phyloP scores from a whole-genome alignment of 495 filamentous ascomycete genomes.

The Hyaloscypha hepaticicola region DNA sequence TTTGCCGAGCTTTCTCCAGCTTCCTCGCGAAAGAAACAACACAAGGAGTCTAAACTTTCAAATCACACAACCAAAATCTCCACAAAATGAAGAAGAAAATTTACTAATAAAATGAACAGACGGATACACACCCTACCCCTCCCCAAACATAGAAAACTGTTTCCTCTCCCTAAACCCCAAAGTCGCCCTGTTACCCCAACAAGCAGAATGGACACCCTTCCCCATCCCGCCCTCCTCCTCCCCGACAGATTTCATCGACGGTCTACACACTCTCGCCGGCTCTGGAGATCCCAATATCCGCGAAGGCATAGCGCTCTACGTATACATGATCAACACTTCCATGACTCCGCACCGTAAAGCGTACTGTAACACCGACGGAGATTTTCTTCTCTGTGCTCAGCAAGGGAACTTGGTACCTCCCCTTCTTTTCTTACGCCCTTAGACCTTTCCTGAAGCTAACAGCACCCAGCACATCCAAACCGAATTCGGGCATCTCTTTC shows the following conservation, averaged over 20 bases:
- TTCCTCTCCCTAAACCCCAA: slow-evolving; percentile 43
- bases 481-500: slow-evolving; percentile 61
- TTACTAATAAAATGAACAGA: slow-evolving; percentile 15
- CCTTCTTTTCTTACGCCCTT: too few relatives aligned
- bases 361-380: slow-evolving; percentile 70
- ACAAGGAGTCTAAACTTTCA: neutral
- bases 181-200: slow-evolving; percentile 63
- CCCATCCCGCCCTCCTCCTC: slow-evolving; percentile 49
- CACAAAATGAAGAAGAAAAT: neutral
- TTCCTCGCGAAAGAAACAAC: neutral
- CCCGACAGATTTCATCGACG: slow-evolving; percentile 65
- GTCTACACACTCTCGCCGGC: slow-evolving; percentile 61
- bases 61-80: slow-evolving; percentile 14
- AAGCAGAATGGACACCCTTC: slow-evolving; percentile 74
- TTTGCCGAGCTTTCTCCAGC: neutral
- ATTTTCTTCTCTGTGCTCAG: slow-evolving; percentile 68
- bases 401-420: slow-evolving; percentile 51
- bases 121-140: slow-evolving; percentile 44
- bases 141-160: slow-evolving; percentile 34
- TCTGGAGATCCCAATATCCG: slow-evolving; percentile 68
- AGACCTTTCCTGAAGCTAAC: too few relatives aligned
- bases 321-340: slow-evolving; percentile 63
- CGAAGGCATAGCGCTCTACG: slow-evolving; percentile 61
- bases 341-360: slow-evolving; percentile 55
- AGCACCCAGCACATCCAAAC: slow-evolving; percentile 59